These are phyloP conservation scores for Lonicera japonica DNA, from an alignment of 129 eudicot species.

Conservation along the genomic window DNA sequence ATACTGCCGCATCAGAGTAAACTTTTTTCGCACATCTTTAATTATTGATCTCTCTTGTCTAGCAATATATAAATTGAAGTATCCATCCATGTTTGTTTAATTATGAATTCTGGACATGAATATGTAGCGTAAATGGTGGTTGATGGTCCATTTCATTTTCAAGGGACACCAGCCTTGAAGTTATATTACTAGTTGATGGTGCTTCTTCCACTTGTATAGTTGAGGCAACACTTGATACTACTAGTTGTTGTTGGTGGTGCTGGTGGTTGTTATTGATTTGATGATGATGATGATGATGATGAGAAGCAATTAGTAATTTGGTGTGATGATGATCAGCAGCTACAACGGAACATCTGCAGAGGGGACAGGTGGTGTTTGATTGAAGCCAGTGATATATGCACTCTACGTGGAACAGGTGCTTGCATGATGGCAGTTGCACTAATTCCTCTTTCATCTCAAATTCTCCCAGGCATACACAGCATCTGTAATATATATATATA, in stretches of 20 bases:
- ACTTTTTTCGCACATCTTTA: no score
- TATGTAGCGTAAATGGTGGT: not conserved
- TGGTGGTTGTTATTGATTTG: not conserved
- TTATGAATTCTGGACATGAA: not conserved
- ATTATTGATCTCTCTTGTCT: no score
- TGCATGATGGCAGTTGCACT: slow-evolving; percentile 47
- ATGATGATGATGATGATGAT: no score
- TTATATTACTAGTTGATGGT: not conserved
- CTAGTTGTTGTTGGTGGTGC: no score
- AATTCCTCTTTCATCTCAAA: slow-evolving; percentile 63
- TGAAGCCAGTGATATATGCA: slow-evolving; percentile 67
- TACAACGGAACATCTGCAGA: slow-evolving; percentile 52
- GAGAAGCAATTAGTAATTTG: no score
- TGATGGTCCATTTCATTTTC: not conserved
- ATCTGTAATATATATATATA: slow-evolving; percentile 31
- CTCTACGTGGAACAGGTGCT: slow-evolving; percentile 59
- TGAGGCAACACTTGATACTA: no score
- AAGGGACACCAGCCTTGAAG: not conserved
- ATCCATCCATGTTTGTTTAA: not conserved
- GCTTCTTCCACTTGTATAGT: not conserved
- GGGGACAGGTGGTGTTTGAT: slow-evolving; percentile 62
- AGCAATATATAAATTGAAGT: no score
- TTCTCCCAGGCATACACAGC: slow-evolving; percentile 81
- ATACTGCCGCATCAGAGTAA: no score
- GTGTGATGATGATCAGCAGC: slow-evolving; percentile 5